These are phyloP conservation scores for Lentinula sp. DNA, from an alignment of 768 basidiomycete genomes.

Conservation along the genomic window DNA sequence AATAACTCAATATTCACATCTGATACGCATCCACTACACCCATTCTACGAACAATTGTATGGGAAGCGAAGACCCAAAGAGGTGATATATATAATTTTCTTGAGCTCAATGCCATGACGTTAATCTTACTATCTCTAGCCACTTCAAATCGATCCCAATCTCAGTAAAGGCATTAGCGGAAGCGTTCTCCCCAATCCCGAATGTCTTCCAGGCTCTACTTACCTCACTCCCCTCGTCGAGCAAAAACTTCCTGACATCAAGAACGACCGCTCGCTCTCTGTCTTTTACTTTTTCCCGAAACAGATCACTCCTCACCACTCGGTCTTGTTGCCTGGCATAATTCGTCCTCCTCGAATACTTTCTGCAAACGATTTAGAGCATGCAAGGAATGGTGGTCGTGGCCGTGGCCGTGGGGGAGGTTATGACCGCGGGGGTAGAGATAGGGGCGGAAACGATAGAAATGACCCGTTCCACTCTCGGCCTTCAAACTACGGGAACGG, in stretches of 20 bases:
- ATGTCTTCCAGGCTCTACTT: slow-evolving; percentile 89
- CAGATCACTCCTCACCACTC: slow-evolving; percentile 85
- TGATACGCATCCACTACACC: slow-evolving; percentile 81
- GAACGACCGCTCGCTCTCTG: slow-evolving; percentile 84
- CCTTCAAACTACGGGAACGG: slow-evolving; percentile 28
- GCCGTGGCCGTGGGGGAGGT: slow-evolving; percentile 42
- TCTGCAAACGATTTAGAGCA: slow-evolving; percentile 66
- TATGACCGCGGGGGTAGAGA: slow-evolving; percentile 24
- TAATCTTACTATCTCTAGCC: slow-evolving; percentile 43
- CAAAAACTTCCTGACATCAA: slow-evolving; percentile 70
- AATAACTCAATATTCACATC: slow-evolving; percentile 77
- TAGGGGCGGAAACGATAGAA: slow-evolving; percentile 27
- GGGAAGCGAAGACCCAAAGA: slow-evolving; percentile 80
- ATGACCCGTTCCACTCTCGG: slow-evolving; percentile 43
- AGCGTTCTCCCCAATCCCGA: slow-evolving; percentile 76
- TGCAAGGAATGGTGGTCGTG: slow-evolving; percentile 48
- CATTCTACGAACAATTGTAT: slow-evolving; percentile 84
- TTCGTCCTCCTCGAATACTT: slow-evolving; percentile 52
- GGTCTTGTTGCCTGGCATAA: slow-evolving; percentile 69
- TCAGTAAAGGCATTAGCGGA: slow-evolving; percentile 79
- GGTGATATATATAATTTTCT: slow-evolving; percentile 36
- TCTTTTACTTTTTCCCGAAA: slow-evolving; percentile 82
- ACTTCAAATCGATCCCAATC: slow-evolving; percentile 56
- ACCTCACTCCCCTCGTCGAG: slow-evolving; percentile 63
- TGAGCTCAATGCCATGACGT: slow-evolving; percentile 1